A percentile compares a stretch with the other conserved stretches of the same genome.
Conservation (phyloP, 2,329 filamentous ascomycete genomes). For the Coniochaeta pulveracea region DNA sequence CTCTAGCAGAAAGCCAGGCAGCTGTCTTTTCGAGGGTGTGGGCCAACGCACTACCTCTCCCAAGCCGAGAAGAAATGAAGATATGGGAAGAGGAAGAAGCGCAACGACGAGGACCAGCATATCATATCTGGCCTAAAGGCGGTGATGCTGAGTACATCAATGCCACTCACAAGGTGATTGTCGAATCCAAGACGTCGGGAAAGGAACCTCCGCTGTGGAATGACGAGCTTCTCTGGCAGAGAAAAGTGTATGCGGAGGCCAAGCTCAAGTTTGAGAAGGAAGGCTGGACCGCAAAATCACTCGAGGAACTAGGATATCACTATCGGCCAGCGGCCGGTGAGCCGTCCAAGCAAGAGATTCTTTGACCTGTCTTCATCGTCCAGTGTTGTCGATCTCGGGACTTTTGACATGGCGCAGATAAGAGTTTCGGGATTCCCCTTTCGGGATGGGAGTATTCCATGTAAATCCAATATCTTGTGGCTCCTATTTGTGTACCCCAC, state of each 20-base stretch:
- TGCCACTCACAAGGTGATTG: conserved; percentile 50
- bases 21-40: conserved; percentile 69
- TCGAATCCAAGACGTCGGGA: conserved; percentile 36
- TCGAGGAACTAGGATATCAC: conserved; percentile 63
- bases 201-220: conserved; percentile 65
- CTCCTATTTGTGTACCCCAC: background rate
- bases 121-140: conserved; percentile 39
- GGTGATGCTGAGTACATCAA: conserved; percentile 63
- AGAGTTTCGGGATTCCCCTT: background rate
- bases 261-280: conserved; percentile 59
- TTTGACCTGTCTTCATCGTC: conserved; percentile 2
- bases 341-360: conserved; percentile 7
- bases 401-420: no score
- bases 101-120: conserved; percentile 26
- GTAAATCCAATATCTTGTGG: background rate
- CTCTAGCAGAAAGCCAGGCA: conserved; percentile 66
- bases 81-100: conserved; percentile 57
- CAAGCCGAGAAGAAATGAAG: conserved; percentile 51
- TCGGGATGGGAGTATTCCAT: background rate
- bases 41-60: conserved; percentile 57
- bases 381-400: background rate
- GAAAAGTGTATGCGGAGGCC: conserved; percentile 55
- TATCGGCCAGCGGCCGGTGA: conserved; percentile 25
- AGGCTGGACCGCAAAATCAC: conserved; percentile 51
- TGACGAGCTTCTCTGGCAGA: conserved; percentile 59